Base-by-base conservation (phyloP, 1,284 basidiomycete species). In the Termitomyces sp. region DNA sequence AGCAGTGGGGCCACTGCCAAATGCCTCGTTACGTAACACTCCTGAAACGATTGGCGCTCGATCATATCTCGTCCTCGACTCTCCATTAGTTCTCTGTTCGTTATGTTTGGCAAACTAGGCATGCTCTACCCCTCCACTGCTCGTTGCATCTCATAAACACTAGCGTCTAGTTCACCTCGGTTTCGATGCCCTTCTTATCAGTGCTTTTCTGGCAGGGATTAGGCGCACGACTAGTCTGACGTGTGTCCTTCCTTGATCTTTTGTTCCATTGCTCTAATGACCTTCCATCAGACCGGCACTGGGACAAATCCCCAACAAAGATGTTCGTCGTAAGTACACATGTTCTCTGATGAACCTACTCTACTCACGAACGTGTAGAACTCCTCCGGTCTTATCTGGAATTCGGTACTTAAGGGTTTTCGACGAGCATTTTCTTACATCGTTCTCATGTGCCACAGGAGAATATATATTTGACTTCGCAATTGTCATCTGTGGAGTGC, bases 401-500 rank as follows among this genome's bases (percentile, higher is more conserved):
- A 71, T 69, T 85, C 34, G 90, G 89, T 89, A 62, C 52, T 6
- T 26, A 5, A 10, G 10, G 3, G 79, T 72, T 24, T 0, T 36
- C 34, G 8, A 33, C 15, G 13, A 21, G 24, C 45, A 38, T 36
- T 24, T 50, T 47, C 52, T 24, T 17, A n/a, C 15, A 9, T 21
- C 6, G 24, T 39, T 36, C 53, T 59, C 5, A 61, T 53, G 34
- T 55, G 38, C 34, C 12, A 6, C 63, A 84, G 88, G 88, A 46
- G 88, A 92, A 72, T 92, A 92, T 64, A 72, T 77, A 1, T 91
- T 90, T 64, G 90, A 92, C 70, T 90, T 92, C 65, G 86, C 85
- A 9, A 81, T 92, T 12, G 90, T 93, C 28, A 65, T 92, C 52
- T 80, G 88, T 45, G 89, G 90, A 66, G 90, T 92, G 68, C 53